Evolutionary conservation across 2,329 filamentous ascomycete species (phyloP), one percentile per base, ranked within the genome.

Genomic region (Alternaria triticimaculans): DNA sequence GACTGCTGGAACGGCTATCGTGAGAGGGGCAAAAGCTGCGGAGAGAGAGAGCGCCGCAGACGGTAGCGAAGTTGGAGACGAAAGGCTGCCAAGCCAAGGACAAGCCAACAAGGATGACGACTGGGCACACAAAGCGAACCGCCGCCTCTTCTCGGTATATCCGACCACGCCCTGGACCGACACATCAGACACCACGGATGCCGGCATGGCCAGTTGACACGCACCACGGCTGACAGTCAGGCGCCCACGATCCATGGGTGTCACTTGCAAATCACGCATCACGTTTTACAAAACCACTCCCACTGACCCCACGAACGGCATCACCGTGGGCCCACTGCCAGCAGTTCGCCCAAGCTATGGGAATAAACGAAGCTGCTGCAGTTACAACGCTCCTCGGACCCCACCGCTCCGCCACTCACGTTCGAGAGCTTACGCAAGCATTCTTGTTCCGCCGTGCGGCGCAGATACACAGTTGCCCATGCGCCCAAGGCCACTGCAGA

Each of bases 21-120:
- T 55, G 50, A 48, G 58, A 46, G 49, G 50, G 26, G 48, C 49
- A 28, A 23, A 45, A 20, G 30, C 18, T 21, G 33, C 58, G 46
- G 41, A 57, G 51, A 21, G 46, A 21, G 46, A 45, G 55, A 56
- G 55, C 51, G 28, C 20, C 55, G 50, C 60, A 58, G 37, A 55
- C 48, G 44, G 58, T 46, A 55, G 65, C 58, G 53, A 62, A 62
- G 51, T 57, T 63, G 23, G 50, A 65, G 58, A 59, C 46, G 44
- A 37, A 49, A 50, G 26, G 43, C 53, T 33, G 65, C 66, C 66
- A 68, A 68, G 65, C 55, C 46, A 51, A 43, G 37, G 60, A 64
- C 64, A 60, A 60, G 64, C 50, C 37, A 37, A 64, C 64, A 60
- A 60, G 64, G 55, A 65, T 66, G 51, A 60, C 57, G 43, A 61